A percentile compares a stretch with the other conserved stretches of the same genome.
Conservation (phyloP, 345 rosid genomes). For the Camelina hispida region DNA sequence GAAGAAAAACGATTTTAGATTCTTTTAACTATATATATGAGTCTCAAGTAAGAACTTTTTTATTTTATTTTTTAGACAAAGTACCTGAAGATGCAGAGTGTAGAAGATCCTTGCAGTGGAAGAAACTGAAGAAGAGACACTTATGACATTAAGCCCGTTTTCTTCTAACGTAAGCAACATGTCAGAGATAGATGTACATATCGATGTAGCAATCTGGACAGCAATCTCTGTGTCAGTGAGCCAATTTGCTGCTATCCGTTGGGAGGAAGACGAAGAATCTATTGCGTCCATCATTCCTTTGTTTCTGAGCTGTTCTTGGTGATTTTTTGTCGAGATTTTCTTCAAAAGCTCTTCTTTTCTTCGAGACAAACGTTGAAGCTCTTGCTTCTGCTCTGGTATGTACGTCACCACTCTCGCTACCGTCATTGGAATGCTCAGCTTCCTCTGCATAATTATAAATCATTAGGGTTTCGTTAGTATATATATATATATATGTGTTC, state of each 20-base stretch:
- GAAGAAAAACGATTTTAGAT: neutral
- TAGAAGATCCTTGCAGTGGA: slow-evolving; percentile 55
- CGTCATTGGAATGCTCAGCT: slow-evolving; percentile 60
- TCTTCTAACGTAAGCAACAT: slow-evolving; percentile 54
- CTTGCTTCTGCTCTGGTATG: slow-evolving; percentile 59
- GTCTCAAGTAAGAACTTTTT: slow-evolving; percentile 7
- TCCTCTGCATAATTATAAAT: slow-evolving; percentile 45
- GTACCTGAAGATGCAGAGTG: slow-evolving; percentile 65
- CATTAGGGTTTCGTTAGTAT: slow-evolving; percentile 7
- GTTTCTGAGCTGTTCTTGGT: slow-evolving; percentile 39
- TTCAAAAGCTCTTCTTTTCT: slow-evolving; percentile 58
- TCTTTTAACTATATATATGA: slow-evolving; percentile 3
- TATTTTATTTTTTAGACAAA: neutral
- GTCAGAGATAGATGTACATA: slow-evolving; percentile 46
- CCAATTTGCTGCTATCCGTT: slow-evolving; percentile 46
- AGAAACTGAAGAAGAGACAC: slow-evolving; percentile 64
- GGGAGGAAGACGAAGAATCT: slow-evolving; percentile 27
- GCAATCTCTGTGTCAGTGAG: slow-evolving; percentile 55
- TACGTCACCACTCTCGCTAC: slow-evolving; percentile 52
- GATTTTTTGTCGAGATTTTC: slow-evolving; percentile 39
- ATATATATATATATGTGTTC: no score
- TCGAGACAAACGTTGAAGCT: slow-evolving; percentile 45
- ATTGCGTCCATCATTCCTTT: neutral
- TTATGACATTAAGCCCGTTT: slow-evolving; percentile 50
- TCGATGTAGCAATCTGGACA: slow-evolving; percentile 52